Base-by-base conservation (phyloP, 768 basidiomycete genomes). In the Roridomyces roridus region DNA sequence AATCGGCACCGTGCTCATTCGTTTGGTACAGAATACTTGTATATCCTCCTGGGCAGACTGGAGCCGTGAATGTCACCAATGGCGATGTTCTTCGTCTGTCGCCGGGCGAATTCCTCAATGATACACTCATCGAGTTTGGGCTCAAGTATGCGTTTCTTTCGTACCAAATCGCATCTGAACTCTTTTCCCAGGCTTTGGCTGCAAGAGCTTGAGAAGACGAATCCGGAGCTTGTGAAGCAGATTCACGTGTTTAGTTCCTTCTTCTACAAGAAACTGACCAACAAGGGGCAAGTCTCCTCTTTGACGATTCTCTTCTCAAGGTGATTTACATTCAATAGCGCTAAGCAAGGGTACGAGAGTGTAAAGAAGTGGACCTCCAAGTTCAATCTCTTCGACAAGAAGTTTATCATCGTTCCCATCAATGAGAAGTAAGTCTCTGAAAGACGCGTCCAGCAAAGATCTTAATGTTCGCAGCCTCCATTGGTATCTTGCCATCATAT, bases 401-500 rank as follows among this genome's bases (percentile, higher is more conserved):
- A 92, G 67, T 97, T 91, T 66, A 79, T 99, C 60, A 86, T 99
- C 44, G 84, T 99, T 10, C 97, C 97, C 2, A 97, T 99, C 73
- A 98, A 99, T 65, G 97, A 98, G 72, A 80, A 96, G 96, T 97
- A 69, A 54, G 85, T 69, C n/a, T n/a, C n/a, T n/a, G n/a, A n/a
- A n/a, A n/a, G n/a, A n/a, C n/a, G n/a, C n/a, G n/a, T n/a, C n/a
- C n/a, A n/a, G n/a, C n/a, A n/a, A n/a, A n/a, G n/a, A n/a, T n/a
- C n/a, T 43, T 34, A 34, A 20, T 40, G 18, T 41, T 42, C 17
- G 44, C 52, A 98, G 96, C 65, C 73, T 93, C 40, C 97, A 99
- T 74, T 98, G 97, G 97, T 98, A 97, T 72, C 84, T 98, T 36
- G 96, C 93, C 15, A 86, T 98, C 59, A 96, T 99, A 62, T 89